These are phyloP conservation scores for Hanseniaspora occidentalis DNA, from an alignment of 805 yeast genomes.

Conservation along the genomic window DNA sequence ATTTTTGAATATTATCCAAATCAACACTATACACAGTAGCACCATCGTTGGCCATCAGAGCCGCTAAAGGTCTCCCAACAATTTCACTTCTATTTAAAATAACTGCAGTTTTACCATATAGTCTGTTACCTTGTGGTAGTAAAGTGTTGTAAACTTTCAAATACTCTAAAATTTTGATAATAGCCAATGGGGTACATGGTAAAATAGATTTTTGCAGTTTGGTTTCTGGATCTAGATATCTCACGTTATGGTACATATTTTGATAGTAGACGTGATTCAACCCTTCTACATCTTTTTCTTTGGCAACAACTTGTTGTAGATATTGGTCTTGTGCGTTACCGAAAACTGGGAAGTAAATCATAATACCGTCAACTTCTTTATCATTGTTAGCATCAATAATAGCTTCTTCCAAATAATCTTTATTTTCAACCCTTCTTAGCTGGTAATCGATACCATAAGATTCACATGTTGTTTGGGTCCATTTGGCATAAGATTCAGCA, in stretches of 20 bases:
- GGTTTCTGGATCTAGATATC: conserved; percentile 64
- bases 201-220: conserved; percentile 67
- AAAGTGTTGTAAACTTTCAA: conserved; percentile 76
- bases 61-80: conserved; percentile 95
- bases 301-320: conserved; percentile 82
- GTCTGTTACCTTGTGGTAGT: conserved; percentile 77
- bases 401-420: conserved; percentile 75
- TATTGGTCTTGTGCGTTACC: conserved; percentile 93
- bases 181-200: conserved; percentile 94
- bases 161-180: conserved; percentile 85
- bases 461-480: conserved; percentile 88
- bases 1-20: conserved; percentile 73
- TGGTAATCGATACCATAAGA: conserved; percentile 80
- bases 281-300: conserved; percentile 94
- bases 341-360: conserved; percentile 96
- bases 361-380: conserved; percentile 71
- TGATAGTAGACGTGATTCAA: conserved; percentile 81
- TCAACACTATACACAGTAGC: conserved; percentile 93
- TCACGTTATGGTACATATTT: conserved; percentile 86
- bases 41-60: conserved; percentile 91
- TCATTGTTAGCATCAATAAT: conserved; percentile 75
- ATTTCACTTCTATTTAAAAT: conserved; percentile 91
- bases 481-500: conserved; percentile 85
- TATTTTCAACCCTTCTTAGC: conserved; percentile 50
- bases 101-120: conserved; percentile 85